These are phyloP conservation scores for Hygrophoropsis aurantiaca DNA, from an alignment of 768 basidiomycete genomes.

Conservation along the genomic window DNA sequence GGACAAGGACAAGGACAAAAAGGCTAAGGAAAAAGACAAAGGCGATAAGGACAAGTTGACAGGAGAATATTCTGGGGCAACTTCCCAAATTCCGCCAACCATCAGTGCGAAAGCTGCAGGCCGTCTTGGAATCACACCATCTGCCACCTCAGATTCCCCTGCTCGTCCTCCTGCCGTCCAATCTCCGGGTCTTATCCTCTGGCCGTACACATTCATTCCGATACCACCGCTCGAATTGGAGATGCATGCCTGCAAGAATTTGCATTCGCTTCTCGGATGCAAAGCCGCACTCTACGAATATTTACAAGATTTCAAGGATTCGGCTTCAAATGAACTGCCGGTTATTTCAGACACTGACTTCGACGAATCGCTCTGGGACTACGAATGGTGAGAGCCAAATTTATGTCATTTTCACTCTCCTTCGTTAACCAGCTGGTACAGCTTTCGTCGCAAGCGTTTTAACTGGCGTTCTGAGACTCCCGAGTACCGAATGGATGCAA, in stretches of 20 bases:
- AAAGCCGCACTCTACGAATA: slow-evolving; percentile 56
- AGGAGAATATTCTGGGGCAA: slow-evolving; percentile 19
- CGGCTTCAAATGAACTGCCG: slow-evolving; percentile 21
- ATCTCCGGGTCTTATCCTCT: slow-evolving; percentile 63
- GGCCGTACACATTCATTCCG: slow-evolving; percentile 59
- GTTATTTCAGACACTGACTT: slow-evolving; percentile 21
- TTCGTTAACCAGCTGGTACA: slow-evolving; percentile 22
- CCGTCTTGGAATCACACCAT: slow-evolving; percentile 33
- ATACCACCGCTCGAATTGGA: slow-evolving; percentile 61
- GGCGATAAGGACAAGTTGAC: slow-evolving; percentile 24
- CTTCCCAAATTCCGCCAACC: slow-evolving; percentile 24
- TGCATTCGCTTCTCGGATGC: slow-evolving; percentile 64
- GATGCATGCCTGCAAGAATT: slow-evolving; percentile 71
- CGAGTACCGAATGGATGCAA: slow-evolving; percentile 28
- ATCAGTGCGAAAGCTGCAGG: slow-evolving; percentile 37
- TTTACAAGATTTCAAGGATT: slow-evolving; percentile 33
- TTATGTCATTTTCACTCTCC: slow-evolving; percentile 6
- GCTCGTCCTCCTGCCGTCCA: slow-evolving; percentile 34
- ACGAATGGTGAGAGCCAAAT: slow-evolving; percentile 28
- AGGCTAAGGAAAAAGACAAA: slow-evolving; percentile 22
- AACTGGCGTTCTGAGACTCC: slow-evolving; percentile 60
- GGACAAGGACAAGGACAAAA: slow-evolving; percentile 23
- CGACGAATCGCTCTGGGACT: slow-evolving; percentile 33
- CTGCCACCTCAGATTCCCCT: slow-evolving; percentile 8
- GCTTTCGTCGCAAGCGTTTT: slow-evolving; percentile 67